Conservation (phyloP, 2,329 filamentous ascomycete genomes). For the Talaromyces atroroseus region DNA sequence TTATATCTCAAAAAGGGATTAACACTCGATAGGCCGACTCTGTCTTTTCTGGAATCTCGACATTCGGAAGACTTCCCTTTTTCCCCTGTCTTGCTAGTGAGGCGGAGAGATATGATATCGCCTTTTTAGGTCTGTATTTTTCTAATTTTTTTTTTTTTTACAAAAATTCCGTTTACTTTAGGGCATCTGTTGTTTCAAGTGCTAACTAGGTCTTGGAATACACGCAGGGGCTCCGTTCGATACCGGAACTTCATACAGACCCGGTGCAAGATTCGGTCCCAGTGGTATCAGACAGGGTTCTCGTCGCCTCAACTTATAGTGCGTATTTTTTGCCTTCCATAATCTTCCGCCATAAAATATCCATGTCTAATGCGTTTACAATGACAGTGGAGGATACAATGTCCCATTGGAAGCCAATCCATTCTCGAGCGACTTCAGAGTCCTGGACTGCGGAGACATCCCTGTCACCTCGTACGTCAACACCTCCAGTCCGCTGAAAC, state of each 20-base stretch:
- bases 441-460: conserved; percentile 79
- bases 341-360: neutral
- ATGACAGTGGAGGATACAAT: conserved; percentile 74
- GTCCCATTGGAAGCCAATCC: conserved; percentile 74
- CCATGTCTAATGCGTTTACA: neutral
- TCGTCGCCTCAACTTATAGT: conserved; percentile 81
- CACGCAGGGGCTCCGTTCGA: conserved; percentile 69
- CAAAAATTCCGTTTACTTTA: too few relatives aligned
- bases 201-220: neutral
- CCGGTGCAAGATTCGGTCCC: conserved; percentile 77
- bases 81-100: conserved; percentile 67
- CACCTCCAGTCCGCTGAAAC: neutral
- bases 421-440: conserved; percentile 73
- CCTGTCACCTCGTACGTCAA: conserved; percentile 69
- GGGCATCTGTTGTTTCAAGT: neutral
- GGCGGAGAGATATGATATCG: conserved; percentile 72
- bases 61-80: conserved; percentile 75
- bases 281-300: conserved; percentile 82
- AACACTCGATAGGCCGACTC: conserved; percentile 62
- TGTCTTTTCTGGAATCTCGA: conserved; percentile 82
- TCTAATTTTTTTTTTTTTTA: neutral
- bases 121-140: conserved; percentile 62
- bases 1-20: neutral
- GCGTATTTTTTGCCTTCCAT: conserved; percentile 36
- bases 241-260: conserved; percentile 78